Base-by-base conservation (phyloP, 768 basidiomycete species). In the Cystobasidium onofrii region DNA sequence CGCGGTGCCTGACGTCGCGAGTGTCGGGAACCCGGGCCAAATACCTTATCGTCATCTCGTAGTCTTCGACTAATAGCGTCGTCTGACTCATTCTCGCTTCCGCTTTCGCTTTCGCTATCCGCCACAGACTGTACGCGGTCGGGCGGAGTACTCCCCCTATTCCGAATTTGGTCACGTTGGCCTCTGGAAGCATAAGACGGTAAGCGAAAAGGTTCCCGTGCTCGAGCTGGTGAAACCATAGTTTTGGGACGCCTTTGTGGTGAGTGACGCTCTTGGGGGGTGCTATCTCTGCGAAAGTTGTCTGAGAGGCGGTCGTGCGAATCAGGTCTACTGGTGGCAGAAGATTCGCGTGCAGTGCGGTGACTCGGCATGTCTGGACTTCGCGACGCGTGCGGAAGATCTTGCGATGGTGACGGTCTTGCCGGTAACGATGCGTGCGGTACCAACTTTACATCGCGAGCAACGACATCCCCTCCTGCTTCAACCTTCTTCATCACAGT, bases 31-130 rank as follows among this genome's bases (percentile, higher is more conserved):
- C 63, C 34, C 1, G 63, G 63, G 9, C 33, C 33, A 34, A 10
- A 64, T 18, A 64, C 41, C 25, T 7, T 64, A 43, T 64, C 63
- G 23, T 64, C 63, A 27, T 64, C 63, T 41, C 43, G 34, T 41
- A 34, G 33, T 43, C 43, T 41, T 34, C 63, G 6, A 20, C 34
- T 36, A 17, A 27, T n/a, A 33, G 33, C 63, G 3, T 64, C 60
- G 12, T 61, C 60, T 18, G 31, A 39, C 3, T 61, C 63, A 25
- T 41, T 41, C 17, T 64, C 63, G 31, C 34, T 39, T 7, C n/a
- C 46, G 20, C 46, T 50, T 9, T 15, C 46, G 46, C 46, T 50
- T 7, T 50, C 46, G 46, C 10, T 50, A 3, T 50, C 46, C 20
- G 46, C 4, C 20, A 4, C 3, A 50, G 46, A n/a, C 12, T n/a